Evolutionary conservation across 2,329 filamentous ascomycete genomes (phyloP), one percentile per base, ranked within the genome.

Genomic region (Pseudogymnoascus sp.): DNA sequence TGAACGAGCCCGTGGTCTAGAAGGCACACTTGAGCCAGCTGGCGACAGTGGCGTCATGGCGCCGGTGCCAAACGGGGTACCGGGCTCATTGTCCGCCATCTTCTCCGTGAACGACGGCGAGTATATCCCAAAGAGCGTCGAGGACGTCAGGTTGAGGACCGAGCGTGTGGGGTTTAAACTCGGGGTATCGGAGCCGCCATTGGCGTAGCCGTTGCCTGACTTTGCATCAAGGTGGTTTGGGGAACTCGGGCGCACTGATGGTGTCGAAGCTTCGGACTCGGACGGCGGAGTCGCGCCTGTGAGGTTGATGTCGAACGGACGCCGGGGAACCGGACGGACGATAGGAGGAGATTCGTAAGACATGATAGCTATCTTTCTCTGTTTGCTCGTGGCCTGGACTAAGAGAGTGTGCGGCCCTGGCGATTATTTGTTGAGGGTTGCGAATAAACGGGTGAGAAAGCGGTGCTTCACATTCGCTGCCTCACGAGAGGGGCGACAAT

Each of bases 121-220:
- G 79, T 96, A 99, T 71, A 99, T 99, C 63, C 95, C 93, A 69
- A 89, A 90, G 4, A 99, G 83, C 0, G 95, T 96, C 1, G 91
- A 93, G 9, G 90, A 88, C 3, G 91, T 96, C 65, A 99, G 82
- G 73, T 97, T 96, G 72, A 92, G 79, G 64, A 91, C 84, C 9
- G 91, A 96, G 68, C 88, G 86, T 23, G 87, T 89, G 64, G 90
- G 86, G 72, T 83, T 87, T 68, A 85, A 79, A 61, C 82, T 77
- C 64, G 68, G 75, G 67, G 70, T 73, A 35, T 67, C 70, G 47
- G 68, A 73, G 70, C 68, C 21, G 62, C 28, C 42, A 59, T 64
- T 57, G 62, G 63, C 17, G 50, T 61, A 19, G 17, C 57, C 31
- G 19, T 42, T 40, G 31, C 68, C 79, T 1, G 87, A 89, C 3